Evolutionary conservation across 1,284 basidiomycete species (phyloP).

Genomic region (Cutaneotrichosporon arboriforme): DNA sequence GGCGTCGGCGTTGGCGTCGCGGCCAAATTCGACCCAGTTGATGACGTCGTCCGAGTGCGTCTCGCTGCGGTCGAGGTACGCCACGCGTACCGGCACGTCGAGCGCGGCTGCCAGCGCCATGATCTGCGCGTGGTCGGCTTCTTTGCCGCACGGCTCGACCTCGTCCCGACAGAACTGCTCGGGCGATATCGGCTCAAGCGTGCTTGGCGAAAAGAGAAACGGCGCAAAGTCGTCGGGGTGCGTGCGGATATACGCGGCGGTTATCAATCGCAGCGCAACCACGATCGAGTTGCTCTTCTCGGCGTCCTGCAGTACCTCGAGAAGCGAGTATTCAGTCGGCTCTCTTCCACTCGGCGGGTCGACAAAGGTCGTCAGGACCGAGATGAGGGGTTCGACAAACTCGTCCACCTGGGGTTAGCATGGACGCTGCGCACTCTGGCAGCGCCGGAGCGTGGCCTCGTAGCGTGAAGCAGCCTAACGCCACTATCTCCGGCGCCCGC

Average conservation of each 20-base stretch:
- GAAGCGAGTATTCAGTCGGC: conserved; percentile 35
- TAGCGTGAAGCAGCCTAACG: no score
- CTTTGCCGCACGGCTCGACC: conserved; percentile 73
- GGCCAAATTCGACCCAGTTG: conserved; percentile 63
- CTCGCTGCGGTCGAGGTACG: conserved; percentile 66
- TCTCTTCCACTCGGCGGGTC: conserved; percentile 42
- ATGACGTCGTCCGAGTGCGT: conserved; percentile 35
- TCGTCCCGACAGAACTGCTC: conserved; percentile 67
- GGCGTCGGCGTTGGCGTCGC: conserved; percentile 35
- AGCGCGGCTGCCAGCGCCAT: conserved; percentile 68
- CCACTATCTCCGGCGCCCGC: no score
- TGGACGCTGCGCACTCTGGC: no score
- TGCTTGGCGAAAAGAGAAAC: conserved; percentile 71
- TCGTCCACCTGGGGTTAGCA: conserved; percentile 36
- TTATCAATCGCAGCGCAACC: conserved; percentile 62
- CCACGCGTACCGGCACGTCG: conserved; percentile 63
- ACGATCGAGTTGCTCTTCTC: conserved; percentile 46
- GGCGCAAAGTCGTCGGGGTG: conserved; percentile 61
- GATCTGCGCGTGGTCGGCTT: conserved; percentile 85
- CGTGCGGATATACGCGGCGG: conserved; percentile 71
- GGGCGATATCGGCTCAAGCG: conserved; percentile 57
- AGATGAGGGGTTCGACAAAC: conserved; percentile 40
- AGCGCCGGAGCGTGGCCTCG: no score
- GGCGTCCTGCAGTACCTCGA: conserved; percentile 41
- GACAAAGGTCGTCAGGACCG: conserved; percentile 28